Percentiles rank a stretch among this genome's conserved stretches.
These are phyloP conservation scores for Tarenaya hassleriana DNA, from an alignment of 345 rosid genomes.

Conservation along the genomic window DNA sequence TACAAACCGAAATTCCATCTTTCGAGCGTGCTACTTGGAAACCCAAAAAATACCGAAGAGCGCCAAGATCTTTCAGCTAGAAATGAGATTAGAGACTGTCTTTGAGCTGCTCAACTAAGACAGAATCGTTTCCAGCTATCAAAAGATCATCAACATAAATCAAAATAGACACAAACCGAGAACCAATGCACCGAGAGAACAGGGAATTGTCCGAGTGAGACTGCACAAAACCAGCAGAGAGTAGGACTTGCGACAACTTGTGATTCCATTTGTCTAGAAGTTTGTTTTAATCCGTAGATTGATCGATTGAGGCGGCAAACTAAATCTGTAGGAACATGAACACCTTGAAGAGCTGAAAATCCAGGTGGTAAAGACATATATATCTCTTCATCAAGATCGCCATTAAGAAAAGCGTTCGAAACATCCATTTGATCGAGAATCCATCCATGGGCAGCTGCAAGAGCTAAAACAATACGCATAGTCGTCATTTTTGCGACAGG, in stretches of 20 bases:
- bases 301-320: neutral
- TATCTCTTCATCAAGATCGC: neutral
- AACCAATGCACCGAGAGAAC: too few species aligned
- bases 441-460: neutral
- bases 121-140: too few species aligned
- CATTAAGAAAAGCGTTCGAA: neutral
- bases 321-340: neutral
- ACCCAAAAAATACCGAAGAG: neutral
- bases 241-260: too few species aligned
- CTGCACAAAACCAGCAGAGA: too few species aligned
- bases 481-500: neutral
- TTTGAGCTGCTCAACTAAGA: too few species aligned
- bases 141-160: too few species aligned
- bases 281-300: neutral
- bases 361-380: neutral
- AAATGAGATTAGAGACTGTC: too few species aligned
- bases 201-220: too few species aligned
- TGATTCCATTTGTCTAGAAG: neutral
- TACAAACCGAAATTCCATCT: neutral
- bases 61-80: neutral
- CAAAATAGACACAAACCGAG: too few species aligned
- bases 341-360: neutral
- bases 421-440: neutral
- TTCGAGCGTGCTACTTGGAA: neutral
- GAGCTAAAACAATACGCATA: neutral